phyloP scores from a whole-genome alignment of 2,329 filamentous ascomycete genomes.

The Phaeosphaeria sp. region DNA sequence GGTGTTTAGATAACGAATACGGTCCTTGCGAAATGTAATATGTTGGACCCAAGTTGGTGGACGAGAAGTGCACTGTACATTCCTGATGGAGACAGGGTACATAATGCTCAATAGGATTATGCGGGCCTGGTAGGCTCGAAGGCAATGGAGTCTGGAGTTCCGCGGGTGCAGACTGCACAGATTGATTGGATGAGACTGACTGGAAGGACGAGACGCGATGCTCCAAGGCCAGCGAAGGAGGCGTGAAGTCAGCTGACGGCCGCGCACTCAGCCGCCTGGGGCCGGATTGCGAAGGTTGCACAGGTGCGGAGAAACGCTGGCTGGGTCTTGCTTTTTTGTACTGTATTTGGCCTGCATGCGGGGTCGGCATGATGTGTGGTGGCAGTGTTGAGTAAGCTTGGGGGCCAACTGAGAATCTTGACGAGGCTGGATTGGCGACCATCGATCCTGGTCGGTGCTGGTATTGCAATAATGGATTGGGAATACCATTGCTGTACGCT shows the following conservation, averaged over 20 bases:
- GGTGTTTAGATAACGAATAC: constrained; percentile 32
- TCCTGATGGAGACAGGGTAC: constrained; percentile 34
- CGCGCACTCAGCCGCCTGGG: constrained; percentile 22
- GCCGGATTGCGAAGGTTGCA: constrained; percentile 10
- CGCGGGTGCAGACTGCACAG: constrained; percentile 26
- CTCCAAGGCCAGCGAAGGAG: constrained; percentile 13
- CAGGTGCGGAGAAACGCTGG: constrained; percentile 22
- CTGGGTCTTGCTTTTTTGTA: constrained; percentile 9
- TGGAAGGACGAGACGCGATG: constrained; percentile 29
- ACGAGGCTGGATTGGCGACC: constrained; percentile 8
- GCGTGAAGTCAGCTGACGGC: constrained; percentile 21
- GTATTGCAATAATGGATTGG: constrained; percentile 9
- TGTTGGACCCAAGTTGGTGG: constrained; percentile 28
- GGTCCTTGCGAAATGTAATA: constrained; percentile 38
- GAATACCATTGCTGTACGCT: constrained; percentile 8
- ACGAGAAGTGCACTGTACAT: constrained; percentile 35
- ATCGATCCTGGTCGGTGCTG: constrained; percentile 11
- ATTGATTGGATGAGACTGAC: constrained; percentile 20
- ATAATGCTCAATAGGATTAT: constrained; percentile 39
- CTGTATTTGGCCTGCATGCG: constrained; percentile 8
- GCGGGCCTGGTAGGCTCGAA: constrained; percentile 22
- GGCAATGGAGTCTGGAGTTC: constrained; percentile 7
- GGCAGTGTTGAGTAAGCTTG: constrained; percentile 9
- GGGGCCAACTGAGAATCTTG: constrained; percentile 9
- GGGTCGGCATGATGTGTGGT: constrained; percentile 11